Percentiles rank a stretch among this genome's conserved stretches.
These are phyloP conservation scores for Hypoxylon lienhwacheense DNA, from an alignment of 495 filamentous ascomycete genomes.

Conservation along the genomic window DNA sequence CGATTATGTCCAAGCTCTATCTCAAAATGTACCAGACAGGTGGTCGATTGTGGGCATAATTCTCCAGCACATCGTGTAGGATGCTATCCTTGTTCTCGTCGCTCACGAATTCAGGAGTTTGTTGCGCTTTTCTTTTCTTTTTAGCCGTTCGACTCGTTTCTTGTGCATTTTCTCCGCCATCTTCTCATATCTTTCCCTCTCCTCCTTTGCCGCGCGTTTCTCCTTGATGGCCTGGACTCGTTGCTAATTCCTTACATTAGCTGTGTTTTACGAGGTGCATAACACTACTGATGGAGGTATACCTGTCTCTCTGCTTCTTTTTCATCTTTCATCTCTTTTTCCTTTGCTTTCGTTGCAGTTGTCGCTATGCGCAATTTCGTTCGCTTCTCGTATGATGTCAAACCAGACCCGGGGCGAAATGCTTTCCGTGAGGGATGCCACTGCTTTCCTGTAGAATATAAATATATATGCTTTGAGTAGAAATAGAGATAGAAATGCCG, in stretches of 20 bases:
- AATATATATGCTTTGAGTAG: conserved; percentile 7
- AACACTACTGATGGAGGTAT: conserved; percentile 15
- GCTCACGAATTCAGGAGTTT: conserved; percentile 88
- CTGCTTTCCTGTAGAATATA: conserved; percentile 73
- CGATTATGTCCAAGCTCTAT: too few relatives aligned
- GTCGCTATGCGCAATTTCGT: conserved; percentile 63
- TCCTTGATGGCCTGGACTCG: conserved; percentile 79
- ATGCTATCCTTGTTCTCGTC: too few relatives aligned
- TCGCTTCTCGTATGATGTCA: conserved; percentile 77
- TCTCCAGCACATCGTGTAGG: neutral
- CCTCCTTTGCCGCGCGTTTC: conserved; percentile 80
- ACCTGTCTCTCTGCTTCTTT: conserved; percentile 88
- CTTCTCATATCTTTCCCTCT: conserved; percentile 91
- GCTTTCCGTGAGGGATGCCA: conserved; percentile 82
- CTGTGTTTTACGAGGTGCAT: neutral
- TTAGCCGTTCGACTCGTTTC: conserved; percentile 89
- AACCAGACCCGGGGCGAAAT: conserved; percentile 80
- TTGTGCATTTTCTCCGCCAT: conserved; percentile 97
- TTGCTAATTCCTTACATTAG: conserved; percentile 52
- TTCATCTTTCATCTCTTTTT: conserved; percentile 94
- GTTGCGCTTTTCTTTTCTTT: conserved; percentile 95
- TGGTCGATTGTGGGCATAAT: neutral
- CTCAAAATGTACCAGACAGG: too few relatives aligned
- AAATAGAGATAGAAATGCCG: neutral
- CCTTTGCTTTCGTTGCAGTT: conserved; percentile 78